Evolutionary conservation across 768 basidiomycete genomes (phyloP), one percentile per base, ranked within the genome.

Genomic region (Sporobolomyces roseus): DNA sequence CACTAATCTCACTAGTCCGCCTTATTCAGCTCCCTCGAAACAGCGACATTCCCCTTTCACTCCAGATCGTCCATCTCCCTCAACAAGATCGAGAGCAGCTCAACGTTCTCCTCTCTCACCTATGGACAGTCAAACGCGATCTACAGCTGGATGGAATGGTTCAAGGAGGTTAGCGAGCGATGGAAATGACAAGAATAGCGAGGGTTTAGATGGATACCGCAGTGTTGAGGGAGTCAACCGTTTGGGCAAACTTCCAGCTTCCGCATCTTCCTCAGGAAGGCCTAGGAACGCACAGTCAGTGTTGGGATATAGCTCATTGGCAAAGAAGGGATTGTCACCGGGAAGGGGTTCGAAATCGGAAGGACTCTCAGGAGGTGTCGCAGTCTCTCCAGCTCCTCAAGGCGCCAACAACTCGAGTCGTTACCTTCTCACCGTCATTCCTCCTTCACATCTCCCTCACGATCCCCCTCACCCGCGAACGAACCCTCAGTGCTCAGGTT

Each of bases 361-460:
- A 25, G 38, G 38, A 4, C 4, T 36, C n/a, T 19, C 54, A 33
- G 54, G 54, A 43, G 56, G 56, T 8, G n/a, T 58, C 25, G 38
- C 56, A 23, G 41, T 43, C 21, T 41, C 56, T 29, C 33, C 54
- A 33, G 56, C 56, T 45, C 2, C 56, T 29, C 41, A 43, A 3
- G 46, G 29, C 0, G 60, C 32, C 25, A 63, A 61, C 61, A 46
- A 56, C 25, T 88, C 58, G 45, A 60, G 58, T 33, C 87, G 83
- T 72, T 91, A 84, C 75, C 81, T 93, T 43, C 82, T 93, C 35
- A 91, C 93, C 77, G 86, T 93, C 72, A 83, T 93, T 43, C 92
- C 91, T 1, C 91, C 91, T 0, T 63, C 79, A 4, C 82, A 86
- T 69, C 83, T 93, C 14, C 87, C 87, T 58, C 88, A 87, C 50